Evolutionary conservation across 163 green algal species (phyloP).

Genomic region (Scenedesmus sp.): DNA sequence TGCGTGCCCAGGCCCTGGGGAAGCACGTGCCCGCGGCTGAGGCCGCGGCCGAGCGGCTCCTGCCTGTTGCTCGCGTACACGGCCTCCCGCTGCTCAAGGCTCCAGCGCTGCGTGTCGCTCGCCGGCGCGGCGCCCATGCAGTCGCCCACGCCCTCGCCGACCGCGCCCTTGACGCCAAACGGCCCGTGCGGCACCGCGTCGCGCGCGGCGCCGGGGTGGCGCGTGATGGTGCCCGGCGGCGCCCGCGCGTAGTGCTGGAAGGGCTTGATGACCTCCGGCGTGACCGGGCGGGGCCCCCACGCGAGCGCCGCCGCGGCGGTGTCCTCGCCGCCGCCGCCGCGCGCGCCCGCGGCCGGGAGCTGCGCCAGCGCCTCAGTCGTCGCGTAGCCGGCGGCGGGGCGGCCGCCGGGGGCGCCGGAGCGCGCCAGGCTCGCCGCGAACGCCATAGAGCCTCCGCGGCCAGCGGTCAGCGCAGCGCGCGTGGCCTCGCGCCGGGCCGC

Average conservation of each 20-base stretch:
- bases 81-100: slow-evolving; percentile 66
- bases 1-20: slow-evolving; percentile 62
- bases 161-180: slow-evolving; percentile 58
- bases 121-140: slow-evolving; percentile 54
- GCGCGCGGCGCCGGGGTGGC: slow-evolving; percentile 64
- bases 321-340: too few relatives aligned
- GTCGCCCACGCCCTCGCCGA: slow-evolving; percentile 54
- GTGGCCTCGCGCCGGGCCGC: too few relatives aligned
- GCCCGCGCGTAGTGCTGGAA: slow-evolving; percentile 70
- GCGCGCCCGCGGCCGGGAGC: slow-evolving; percentile 6
- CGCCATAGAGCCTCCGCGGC: too few relatives aligned
- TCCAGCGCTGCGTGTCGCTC: slow-evolving; percentile 67
- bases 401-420: too few relatives aligned
- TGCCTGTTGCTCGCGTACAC: slow-evolving; percentile 68
- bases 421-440: too few relatives aligned
- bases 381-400: too few relatives aligned
- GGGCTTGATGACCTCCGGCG: slow-evolving; percentile 65
- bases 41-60: slow-evolving; percentile 71
- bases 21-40: slow-evolving; percentile 66
- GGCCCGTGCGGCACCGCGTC: slow-evolving; percentile 55
- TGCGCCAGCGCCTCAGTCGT: background rate
- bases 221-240: slow-evolving; percentile 68
- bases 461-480: too few relatives aligned
- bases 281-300: slow-evolving; percentile 58
- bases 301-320: slow-evolving; percentile 58